phyloP scores from a whole-genome alignment of 1,284 basidiomycete species.

The Meripilus lineatus region DNA sequence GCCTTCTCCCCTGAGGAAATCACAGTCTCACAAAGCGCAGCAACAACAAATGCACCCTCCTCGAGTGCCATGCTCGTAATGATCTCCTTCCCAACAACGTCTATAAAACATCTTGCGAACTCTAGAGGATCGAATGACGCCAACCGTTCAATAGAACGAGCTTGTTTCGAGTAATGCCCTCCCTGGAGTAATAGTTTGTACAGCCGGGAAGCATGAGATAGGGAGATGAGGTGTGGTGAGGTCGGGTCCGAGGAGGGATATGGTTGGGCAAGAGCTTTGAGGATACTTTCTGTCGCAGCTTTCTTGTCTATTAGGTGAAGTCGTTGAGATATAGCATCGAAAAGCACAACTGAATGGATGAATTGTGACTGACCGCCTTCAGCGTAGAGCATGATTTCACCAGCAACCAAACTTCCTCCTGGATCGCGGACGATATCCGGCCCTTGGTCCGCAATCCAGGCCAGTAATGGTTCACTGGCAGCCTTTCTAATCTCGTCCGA shows the following conservation, averaged over 20 bases:
- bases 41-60: slow-evolving; percentile 74
- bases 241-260: slow-evolving; percentile 49
- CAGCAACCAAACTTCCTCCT: slow-evolving; percentile 70
- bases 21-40: slow-evolving; percentile 70
- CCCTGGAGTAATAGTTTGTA: slow-evolving; percentile 87
- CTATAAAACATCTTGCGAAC: slow-evolving; percentile 59
- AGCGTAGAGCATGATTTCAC: slow-evolving; percentile 78
- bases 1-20: slow-evolving; percentile 32
- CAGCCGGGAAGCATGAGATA: slow-evolving; percentile 74
- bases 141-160: slow-evolving; percentile 45
- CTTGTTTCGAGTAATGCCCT: slow-evolving; percentile 75
- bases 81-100: slow-evolving; percentile 50
- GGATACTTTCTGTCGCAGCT: slow-evolving; percentile 52
- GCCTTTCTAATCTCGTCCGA: slow-evolving; percentile 64
- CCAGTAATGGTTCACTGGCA: slow-evolving; percentile 66
- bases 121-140: slow-evolving; percentile 46
- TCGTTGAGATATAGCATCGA: not conserved
- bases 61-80: slow-evolving; percentile 58
- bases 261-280: slow-evolving; percentile 47
- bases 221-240: slow-evolving; percentile 65
- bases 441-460: slow-evolving; percentile 60
- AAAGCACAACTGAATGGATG: slow-evolving; percentile 2
- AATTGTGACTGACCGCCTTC: slow-evolving; percentile 60
- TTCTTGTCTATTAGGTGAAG: slow-evolving; percentile 56
- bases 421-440: slow-evolving; percentile 64